Conservation (phyloP, 495 filamentous ascomycete genomes). For the Penicillium salamii region DNA sequence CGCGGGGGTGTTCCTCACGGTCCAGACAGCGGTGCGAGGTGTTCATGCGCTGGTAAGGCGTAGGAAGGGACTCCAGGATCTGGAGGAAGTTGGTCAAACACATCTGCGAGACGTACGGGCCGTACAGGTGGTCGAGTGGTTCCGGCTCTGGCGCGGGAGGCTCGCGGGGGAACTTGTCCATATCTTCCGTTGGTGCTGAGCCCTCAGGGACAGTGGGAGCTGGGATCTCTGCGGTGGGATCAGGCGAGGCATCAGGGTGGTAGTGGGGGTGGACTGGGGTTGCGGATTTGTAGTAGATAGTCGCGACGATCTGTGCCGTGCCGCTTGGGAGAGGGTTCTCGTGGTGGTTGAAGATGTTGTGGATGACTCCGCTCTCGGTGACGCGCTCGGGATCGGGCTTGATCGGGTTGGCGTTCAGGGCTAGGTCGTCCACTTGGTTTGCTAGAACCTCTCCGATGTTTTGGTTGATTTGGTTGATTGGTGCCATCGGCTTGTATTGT, state of each 20-base stretch:
- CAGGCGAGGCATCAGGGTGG: constrained; percentile 37
- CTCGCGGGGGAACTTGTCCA: constrained; percentile 70
- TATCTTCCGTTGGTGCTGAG: constrained; percentile 62
- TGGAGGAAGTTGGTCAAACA: constrained; percentile 81
- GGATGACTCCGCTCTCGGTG: constrained; percentile 43
- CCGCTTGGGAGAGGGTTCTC: constrained; percentile 35
- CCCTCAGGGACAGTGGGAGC: constrained; percentile 41
- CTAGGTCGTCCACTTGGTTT: constrained; percentile 20
- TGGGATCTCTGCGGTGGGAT: constrained; percentile 30
- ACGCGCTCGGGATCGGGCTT: constrained; percentile 43
- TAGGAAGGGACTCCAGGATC: constrained; percentile 66
- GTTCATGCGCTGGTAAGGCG: constrained; percentile 55
- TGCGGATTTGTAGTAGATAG: constrained; percentile 47
- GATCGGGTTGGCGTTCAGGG: constrained; percentile 39
- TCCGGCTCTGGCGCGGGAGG: constrained; percentile 62
- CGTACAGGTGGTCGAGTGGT: constrained; percentile 73
- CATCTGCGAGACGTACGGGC: constrained; percentile 70
- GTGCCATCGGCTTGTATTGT: constrained; percentile 63
- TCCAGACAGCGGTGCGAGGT: constrained; percentile 73
- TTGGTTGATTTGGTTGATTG: constrained; percentile 30
- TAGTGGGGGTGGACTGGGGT: constrained; percentile 42
- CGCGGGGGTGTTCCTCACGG: constrained; percentile 54
- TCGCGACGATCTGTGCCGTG: constrained; percentile 43
- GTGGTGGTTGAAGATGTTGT: constrained; percentile 44
- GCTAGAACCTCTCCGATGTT: constrained; percentile 44